phyloP scores from a whole-genome alignment of 371 early-diverging fungal species.

The Actinomucor elegans region DNA sequence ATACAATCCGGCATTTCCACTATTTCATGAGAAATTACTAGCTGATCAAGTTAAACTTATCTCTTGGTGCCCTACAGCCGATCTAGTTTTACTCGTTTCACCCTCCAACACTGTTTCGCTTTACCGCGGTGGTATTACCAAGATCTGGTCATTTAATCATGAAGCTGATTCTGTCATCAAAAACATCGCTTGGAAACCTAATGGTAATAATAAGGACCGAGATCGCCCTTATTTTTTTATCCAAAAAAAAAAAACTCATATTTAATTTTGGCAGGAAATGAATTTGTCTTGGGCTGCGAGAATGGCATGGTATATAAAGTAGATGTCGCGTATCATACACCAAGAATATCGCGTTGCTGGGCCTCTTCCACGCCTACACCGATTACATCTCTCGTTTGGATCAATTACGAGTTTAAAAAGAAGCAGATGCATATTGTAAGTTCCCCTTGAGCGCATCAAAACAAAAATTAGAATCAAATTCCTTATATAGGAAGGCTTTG shows the following conservation, averaged over 20 bases:
- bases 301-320: slow-evolving; percentile 20
- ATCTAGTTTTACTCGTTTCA: slow-evolving; percentile 23
- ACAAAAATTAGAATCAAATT: not conserved
- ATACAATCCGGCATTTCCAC: too few species aligned
- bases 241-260: too few species aligned
- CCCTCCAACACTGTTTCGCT: slow-evolving; percentile 2
- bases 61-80: slow-evolving; percentile 25
- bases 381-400: slow-evolving; percentile 11
- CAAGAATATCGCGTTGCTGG: slow-evolving; percentile 11
- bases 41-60: slow-evolving; percentile 6
- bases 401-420: slow-evolving; percentile 12
- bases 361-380: not conserved
- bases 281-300: slow-evolving; percentile 18
- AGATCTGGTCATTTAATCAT: slow-evolving; percentile 10
- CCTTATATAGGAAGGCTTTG: slow-evolving; percentile 20
- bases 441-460: too few species aligned
- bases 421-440: slow-evolving; percentile 17
- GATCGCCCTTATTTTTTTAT: not conserved
- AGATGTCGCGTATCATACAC: slow-evolving; percentile 6
- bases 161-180: not conserved
- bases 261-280: slow-evolving; percentile 15
- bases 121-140: slow-evolving; percentile 3
- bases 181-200: slow-evolving; percentile 17
- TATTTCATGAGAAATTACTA: slow-evolving; percentile 1
- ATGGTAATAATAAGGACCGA: too few species aligned